Evolutionary conservation across 2,329 filamentous ascomycete genomes (phyloP).

Genomic region (Cladosporium cucumerinum): DNA sequence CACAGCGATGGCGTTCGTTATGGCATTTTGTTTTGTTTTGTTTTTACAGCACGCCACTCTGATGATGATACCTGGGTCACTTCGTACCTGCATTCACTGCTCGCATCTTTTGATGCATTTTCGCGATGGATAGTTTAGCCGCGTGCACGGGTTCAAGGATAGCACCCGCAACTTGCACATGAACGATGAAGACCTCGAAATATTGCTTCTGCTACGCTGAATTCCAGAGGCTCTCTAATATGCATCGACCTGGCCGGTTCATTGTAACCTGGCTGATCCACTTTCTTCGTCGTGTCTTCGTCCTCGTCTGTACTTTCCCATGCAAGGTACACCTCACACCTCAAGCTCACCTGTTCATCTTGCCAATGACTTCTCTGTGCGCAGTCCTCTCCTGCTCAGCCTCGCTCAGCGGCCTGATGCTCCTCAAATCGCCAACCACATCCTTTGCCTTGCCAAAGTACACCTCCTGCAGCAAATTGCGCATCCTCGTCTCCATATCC

Average conservation of each 20-base stretch:
- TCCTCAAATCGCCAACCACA: constrained; percentile 91
- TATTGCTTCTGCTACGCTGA: background rate
- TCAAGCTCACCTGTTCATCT: constrained; percentile 36
- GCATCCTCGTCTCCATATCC: constrained; percentile 99
- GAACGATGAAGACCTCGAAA: background rate
- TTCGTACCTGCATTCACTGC: background rate
- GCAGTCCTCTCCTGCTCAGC: constrained; percentile 77
- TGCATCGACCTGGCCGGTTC: background rate
- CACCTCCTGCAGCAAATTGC: constrained; percentile 95
- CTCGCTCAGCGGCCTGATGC: constrained; percentile 79
- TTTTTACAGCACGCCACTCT: background rate
- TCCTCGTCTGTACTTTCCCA: background rate
- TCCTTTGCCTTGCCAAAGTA: constrained; percentile 99
- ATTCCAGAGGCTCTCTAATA: background rate
- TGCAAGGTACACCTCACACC: background rate
- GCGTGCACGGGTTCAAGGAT: background rate
- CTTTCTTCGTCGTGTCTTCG: constrained; percentile 1
- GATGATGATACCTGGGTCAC: background rate
- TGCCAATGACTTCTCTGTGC: constrained; percentile 80
- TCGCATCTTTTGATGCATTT: background rate
- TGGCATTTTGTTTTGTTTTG: background rate
- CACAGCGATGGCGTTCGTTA: constrained; percentile 6
- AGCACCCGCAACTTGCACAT: background rate
- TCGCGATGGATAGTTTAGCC: background rate
- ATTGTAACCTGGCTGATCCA: background rate